Conservation (phyloP, 345 rosid species). For the Murraya koenigii region DNA sequence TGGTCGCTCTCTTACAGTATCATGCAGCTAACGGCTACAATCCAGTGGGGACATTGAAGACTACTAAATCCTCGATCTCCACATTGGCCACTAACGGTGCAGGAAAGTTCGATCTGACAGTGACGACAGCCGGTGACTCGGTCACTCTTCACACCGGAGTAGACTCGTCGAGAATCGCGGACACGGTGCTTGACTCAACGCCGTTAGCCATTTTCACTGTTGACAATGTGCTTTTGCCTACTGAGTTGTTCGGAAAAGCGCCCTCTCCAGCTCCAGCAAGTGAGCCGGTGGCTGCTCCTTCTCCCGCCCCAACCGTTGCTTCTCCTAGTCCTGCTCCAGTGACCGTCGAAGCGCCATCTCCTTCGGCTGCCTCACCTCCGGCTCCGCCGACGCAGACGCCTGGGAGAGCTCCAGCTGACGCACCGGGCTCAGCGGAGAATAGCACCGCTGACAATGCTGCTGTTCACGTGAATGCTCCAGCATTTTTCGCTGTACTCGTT, state of each 20-base stretch:
- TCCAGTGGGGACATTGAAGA: conserved; percentile 70
- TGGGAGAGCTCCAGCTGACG: conserved; percentile 54
- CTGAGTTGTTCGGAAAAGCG: conserved; percentile 64
- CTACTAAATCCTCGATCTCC: conserved; percentile 47
- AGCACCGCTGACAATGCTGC: conserved; percentile 48
- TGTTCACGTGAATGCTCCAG: conserved; percentile 37
- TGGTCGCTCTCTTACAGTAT: conserved; percentile 70
- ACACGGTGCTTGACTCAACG: conserved; percentile 63
- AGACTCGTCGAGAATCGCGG: conserved; percentile 66
- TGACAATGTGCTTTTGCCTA: conserved; percentile 68
- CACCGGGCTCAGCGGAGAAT: conserved; percentile 47
- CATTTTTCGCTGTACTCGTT: conserved; percentile 34
- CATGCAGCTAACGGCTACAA: conserved; percentile 64
- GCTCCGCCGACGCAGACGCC: conserved; percentile 72
- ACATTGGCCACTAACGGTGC: conserved; percentile 77
- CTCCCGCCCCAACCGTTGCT: conserved; percentile 42
- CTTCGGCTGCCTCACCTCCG: conserved; percentile 73
- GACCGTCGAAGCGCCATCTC: conserved; percentile 58
- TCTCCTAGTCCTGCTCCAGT: conserved; percentile 41
- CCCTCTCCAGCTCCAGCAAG: conserved; percentile 68
- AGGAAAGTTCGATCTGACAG: conserved; percentile 64
- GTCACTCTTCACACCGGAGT: conserved; percentile 77
- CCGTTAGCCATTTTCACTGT: conserved; percentile 76
- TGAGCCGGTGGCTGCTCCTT: conserved; percentile 46
- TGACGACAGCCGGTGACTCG: conserved; percentile 58